A percentile compares a stretch with the other conserved stretches of the same genome.
Conservation (phyloP, 306 rosid species). For the Morella rubra region DNA sequence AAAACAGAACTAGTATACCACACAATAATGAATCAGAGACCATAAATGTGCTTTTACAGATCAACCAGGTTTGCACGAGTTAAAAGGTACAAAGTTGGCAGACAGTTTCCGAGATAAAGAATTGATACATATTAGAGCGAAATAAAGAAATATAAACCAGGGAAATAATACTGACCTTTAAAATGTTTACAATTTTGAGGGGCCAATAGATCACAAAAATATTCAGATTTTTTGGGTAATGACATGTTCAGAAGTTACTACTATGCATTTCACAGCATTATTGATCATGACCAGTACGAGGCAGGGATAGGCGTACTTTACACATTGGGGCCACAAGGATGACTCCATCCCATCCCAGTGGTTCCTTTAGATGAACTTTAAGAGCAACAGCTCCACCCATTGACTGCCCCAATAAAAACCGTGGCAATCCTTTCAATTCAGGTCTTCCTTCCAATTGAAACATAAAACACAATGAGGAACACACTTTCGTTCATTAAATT, state of each 20-base stretch:
- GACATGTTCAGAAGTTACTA: not conserved
- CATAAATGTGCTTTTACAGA: not conserved
- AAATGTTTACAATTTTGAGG: not conserved
- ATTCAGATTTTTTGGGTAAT: too few relatives aligned
- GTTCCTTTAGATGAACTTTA: conserved; percentile 79
- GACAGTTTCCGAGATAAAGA: not conserved
- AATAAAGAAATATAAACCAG: not conserved
- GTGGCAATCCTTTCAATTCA: conserved; percentile 67
- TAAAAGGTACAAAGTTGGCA: not conserved
- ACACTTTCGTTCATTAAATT: conserved; percentile 1
- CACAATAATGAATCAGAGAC: not conserved
- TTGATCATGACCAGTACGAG: conserved; percentile 17
- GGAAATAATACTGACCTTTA: not conserved
- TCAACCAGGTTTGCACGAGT: not conserved
- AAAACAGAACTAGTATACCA: not conserved
- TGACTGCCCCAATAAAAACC: conserved; percentile 79
- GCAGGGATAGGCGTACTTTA: conserved; percentile 56
- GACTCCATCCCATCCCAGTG: conserved; percentile 73
- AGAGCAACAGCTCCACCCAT: conserved; percentile 96
- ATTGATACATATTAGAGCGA: not conserved
- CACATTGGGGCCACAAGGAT: conserved; percentile 97
- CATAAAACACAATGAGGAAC: conserved; percentile 22
- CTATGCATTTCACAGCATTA: conserved; percentile 2
- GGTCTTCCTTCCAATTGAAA: conserved; percentile 53
- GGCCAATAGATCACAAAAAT: not conserved